Conservation (phyloP, 257 asterid genomes). For the Solanum arcanum region DNA sequence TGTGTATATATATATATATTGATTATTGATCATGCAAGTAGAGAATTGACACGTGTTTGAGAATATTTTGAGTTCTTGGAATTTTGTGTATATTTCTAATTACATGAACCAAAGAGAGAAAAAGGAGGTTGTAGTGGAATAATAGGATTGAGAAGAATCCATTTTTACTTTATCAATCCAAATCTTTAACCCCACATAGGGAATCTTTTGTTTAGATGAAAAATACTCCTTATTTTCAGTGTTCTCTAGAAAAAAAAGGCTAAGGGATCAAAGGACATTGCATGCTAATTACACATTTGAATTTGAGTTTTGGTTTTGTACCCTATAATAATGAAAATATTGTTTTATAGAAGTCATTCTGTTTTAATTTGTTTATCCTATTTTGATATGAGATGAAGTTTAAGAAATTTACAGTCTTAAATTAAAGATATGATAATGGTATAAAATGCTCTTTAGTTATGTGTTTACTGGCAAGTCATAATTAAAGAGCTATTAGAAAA, state of each 20-base stretch:
- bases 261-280: neutral
- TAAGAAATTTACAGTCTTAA: too few relatives aligned
- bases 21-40: neutral
- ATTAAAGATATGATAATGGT: neutral
- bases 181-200: slow-evolving; percentile 30
- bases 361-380: too few relatives aligned
- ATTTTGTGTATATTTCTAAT: neutral
- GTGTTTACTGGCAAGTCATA: neutral
- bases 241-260: slow-evolving; percentile 8
- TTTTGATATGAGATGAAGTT: too few relatives aligned
- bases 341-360: too few relatives aligned
- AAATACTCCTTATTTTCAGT: slow-evolving; percentile 8
- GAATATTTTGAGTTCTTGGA: neutral
- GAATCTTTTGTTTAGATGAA: slow-evolving; percentile 12
- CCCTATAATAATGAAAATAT: too few relatives aligned
- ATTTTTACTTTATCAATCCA: slow-evolving; percentile 16
- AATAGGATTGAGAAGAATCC: slow-evolving; percentile 47
- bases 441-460: neutral
- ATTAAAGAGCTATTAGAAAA: neutral
- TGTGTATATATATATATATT: neutral
- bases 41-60: neutral
- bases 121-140: neutral
- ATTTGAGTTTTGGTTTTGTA: too few relatives aligned
- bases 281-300: neutral
- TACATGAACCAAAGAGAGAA: neutral